A percentile compares a stretch with the other conserved stretches of the same genome.
These are phyloP conservation scores for Sergeia podlipaevii DNA, from an alignment of 208 protist genomes.

Conservation along the genomic window DNA sequence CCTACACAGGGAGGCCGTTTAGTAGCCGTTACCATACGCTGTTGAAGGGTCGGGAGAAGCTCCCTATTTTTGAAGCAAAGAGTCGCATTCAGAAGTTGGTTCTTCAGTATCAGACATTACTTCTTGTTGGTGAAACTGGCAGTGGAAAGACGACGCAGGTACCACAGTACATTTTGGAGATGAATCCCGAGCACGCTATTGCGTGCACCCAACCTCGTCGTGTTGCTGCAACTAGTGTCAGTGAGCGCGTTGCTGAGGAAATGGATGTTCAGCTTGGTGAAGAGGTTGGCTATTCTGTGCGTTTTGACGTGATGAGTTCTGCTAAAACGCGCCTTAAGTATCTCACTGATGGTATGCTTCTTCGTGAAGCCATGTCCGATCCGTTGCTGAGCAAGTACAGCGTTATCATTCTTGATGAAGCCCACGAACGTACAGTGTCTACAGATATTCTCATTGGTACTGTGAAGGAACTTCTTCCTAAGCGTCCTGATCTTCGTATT, in stretches of 20 bases:
- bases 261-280: constrained; percentile 95
- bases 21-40: constrained; percentile 55
- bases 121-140: constrained; percentile 93
- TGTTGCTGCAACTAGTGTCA: constrained; percentile 98
- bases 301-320: constrained; percentile 97
- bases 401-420: constrained; percentile 99
- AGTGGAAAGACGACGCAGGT: constrained; percentile 96
- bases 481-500: constrained; percentile 92
- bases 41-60: constrained; percentile 39
- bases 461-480: constrained; percentile 89
- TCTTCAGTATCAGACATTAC: constrained; percentile 78
- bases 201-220: constrained; percentile 98
- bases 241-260: constrained; percentile 98
- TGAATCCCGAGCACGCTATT: constrained; percentile 64
- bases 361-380: constrained; percentile 96
- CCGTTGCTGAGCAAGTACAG: constrained; percentile 89
- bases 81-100: constrained; percentile 87
- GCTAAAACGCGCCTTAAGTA: constrained; percentile 97
- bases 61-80: constrained; percentile 78
- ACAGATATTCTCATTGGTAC: constrained; percentile 99
- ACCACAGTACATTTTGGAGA: constrained; percentile 93
- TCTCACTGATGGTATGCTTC: constrained; percentile 98
- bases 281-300: constrained; percentile 98
- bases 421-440: constrained; percentile 98
- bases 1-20: constrained; percentile 44